Percentiles rank a stretch among this genome's conserved stretches.
These are phyloP conservation scores for Yamadazyma siamensis DNA, from an alignment of 1,139 yeast genomes.

Conservation along the genomic window DNA sequence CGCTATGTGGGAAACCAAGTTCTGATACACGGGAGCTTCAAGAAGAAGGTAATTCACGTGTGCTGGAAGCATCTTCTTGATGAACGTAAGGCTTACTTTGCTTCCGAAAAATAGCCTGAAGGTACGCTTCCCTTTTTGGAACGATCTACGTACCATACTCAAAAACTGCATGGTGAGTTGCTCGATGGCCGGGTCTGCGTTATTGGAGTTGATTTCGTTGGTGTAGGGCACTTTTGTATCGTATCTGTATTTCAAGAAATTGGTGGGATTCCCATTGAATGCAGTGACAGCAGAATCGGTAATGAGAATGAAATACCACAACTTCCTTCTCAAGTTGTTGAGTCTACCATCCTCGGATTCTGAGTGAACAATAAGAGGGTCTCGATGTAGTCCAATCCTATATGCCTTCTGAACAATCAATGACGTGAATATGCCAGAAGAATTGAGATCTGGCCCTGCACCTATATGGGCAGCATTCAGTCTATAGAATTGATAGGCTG, in stretches of 20 bases:
- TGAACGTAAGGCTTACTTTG: not conserved
- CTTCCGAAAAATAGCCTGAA: conserved; percentile 1
- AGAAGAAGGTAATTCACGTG: conserved; percentile 1
- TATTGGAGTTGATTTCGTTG: conserved; percentile 2
- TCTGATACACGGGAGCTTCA: conserved; percentile 1
- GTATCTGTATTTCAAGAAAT: conserved; percentile 9
- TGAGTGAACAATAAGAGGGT: conserved; percentile 18
- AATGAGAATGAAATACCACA: conserved; percentile 25
- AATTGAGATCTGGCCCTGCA: conserved; percentile 46
- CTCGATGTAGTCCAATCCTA: conserved; percentile 42
- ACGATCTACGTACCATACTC: not conserved
- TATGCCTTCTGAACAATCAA: conserved; percentile 38
- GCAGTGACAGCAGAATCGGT: conserved; percentile 17
- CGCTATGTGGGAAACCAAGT: conserved; percentile 1
- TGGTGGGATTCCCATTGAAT: conserved; percentile 20
- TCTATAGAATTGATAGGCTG: conserved; percentile 33
- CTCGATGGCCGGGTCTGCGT: conserved; percentile 2
- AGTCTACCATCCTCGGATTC: conserved; percentile 3
- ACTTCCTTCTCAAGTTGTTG: conserved; percentile 22
- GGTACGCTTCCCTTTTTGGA: not conserved
- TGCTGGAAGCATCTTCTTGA: conserved; percentile 1
- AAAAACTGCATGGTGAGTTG: not conserved
- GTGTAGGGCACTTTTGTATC: conserved; percentile 11
- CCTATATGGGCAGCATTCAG: conserved; percentile 47
- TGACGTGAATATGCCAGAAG: conserved; percentile 35